Conservation (phyloP, 495 filamentous ascomycete genomes). For the Margaritispora aquatica region DNA sequence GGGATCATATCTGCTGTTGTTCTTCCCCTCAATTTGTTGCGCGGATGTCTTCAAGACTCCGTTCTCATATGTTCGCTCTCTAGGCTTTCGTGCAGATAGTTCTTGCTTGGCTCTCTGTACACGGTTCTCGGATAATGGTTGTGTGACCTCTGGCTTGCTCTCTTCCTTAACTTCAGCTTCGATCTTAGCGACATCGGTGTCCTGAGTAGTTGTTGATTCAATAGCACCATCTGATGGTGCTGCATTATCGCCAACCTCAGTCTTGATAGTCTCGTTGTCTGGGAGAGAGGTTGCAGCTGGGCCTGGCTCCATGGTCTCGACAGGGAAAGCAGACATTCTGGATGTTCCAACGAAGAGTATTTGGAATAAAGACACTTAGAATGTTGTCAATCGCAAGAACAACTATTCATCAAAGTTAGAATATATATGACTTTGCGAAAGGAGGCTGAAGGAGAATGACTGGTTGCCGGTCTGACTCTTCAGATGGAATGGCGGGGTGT, state of each 20-base stretch:
- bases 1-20: slow-evolving; percentile 58
- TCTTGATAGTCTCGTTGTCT: slow-evolving; percentile 27
- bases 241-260: slow-evolving; percentile 18
- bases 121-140: too few relatives aligned
- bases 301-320: slow-evolving; percentile 16
- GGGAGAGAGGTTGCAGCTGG: slow-evolving; percentile 20
- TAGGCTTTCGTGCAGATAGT: too few relatives aligned
- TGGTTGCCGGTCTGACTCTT: slow-evolving; percentile 12
- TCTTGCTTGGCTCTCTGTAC: not conserved
- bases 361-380: not conserved
- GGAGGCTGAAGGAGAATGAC: not conserved
- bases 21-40: slow-evolving; percentile 8
- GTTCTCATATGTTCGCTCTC: slow-evolving; percentile 1
- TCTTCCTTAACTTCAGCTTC: slow-evolving; percentile 5
- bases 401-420: not conserved
- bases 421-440: not conserved
- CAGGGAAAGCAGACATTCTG: slow-evolving; percentile 13
- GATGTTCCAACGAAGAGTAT: not conserved
- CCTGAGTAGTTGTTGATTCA: not conserved
- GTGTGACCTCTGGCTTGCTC: too few relatives aligned
- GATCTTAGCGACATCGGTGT: not conserved
- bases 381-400: not conserved
- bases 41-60: slow-evolving; percentile 1
- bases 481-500: slow-evolving; percentile 15
- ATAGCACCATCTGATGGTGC: slow-evolving; percentile 13